Base-by-base conservation (phyloP, 2,329 filamentous ascomycete species). In the Sclerotinia trifoliorum region DNA sequence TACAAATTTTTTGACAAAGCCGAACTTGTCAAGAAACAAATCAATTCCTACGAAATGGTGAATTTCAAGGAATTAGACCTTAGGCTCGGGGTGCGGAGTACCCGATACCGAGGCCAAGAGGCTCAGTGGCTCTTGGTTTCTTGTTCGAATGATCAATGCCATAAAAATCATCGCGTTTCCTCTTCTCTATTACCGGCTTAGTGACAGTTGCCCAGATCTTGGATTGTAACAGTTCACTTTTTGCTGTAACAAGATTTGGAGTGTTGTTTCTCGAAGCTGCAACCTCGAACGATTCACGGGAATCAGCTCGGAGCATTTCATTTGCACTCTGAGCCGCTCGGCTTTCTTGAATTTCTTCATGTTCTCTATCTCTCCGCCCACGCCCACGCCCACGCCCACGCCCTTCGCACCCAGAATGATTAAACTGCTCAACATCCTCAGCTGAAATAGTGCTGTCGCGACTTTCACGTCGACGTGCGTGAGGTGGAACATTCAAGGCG, bases 371-470 rank as follows among this genome's bases (percentile, higher is more conserved):
- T n/a, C 52, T 29, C 35, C 80, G 79, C 24, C 80, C 80, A 13
- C 8, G 79, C 26, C 52, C 52, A 55, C 80, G 79, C 24, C 80
- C 80, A 13, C 8, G 79, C 26, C 76, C 74, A 35, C 48, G 65
- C 63, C 70, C 72, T 62, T 68, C 69, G 67, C 70, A 73, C 0
- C 84, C 84, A 69, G 85, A 83, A 5, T 85, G 81, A 0, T 83
- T 84, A 32, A 87, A 79, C 73, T 87, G 85, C 26, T 84, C 83
- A 10, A 78, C 76, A 55, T 86, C 85, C 1, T 84, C 85, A 26
- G 86, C 89, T 1, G 92, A 95, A 61, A 95, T 93, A 1, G 92
- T 96, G 80, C 91, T 94, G 78, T 96, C 93, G 69, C 92, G 88
- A 78, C 92, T 93, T 78, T 88, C 88, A 65, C 86, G 86, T 49